Conservation (phyloP, 371 early-diverging fungal genomes). For the Mucor lusitanicus region DNA sequence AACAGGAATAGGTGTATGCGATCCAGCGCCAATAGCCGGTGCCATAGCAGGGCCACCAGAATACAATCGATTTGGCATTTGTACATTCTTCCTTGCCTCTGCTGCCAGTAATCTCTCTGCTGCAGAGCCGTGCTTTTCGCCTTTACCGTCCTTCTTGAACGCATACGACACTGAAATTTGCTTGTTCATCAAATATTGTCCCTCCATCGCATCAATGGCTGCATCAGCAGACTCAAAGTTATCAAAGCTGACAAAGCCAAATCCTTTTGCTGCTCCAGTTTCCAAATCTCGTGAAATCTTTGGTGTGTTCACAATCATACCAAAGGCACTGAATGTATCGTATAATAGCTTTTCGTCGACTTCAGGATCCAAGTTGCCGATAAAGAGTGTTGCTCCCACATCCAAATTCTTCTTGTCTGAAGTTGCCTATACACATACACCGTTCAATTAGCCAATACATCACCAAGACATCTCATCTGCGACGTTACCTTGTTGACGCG, state of each 20-base stretch:
- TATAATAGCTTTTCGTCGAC: conserved; percentile 95
- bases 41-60: conserved; percentile 55
- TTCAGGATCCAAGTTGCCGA: conserved; percentile 93
- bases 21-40: conserved; percentile 15
- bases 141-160: conserved; percentile 97
- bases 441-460: background rate
- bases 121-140: conserved; percentile 96
- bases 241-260: conserved; percentile 93
- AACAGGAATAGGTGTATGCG: conserved; percentile 8
- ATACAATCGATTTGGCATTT: conserved; percentile 72
- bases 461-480: background rate
- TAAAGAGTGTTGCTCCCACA: conserved; percentile 95
- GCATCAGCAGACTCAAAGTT: conserved; percentile 96
- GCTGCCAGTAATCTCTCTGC: conserved; percentile 96
- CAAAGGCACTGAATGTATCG: conserved; percentile 96
- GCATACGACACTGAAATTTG: conserved; percentile 92
- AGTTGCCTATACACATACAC: conserved; percentile 59
- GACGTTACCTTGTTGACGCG: conserved; percentile 87
- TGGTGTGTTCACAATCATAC: conserved; percentile 85
- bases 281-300: conserved; percentile 91
- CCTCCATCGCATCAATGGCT: conserved; percentile 97
- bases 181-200: conserved; percentile 93
- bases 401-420: conserved; percentile 90
- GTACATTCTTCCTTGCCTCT: conserved; percentile 80
- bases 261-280: conserved; percentile 88